These are phyloP conservation scores for Scedosporium aurantiacum DNA, from an alignment of 2,329 filamentous ascomycete species.

Conservation along the genomic window DNA sequence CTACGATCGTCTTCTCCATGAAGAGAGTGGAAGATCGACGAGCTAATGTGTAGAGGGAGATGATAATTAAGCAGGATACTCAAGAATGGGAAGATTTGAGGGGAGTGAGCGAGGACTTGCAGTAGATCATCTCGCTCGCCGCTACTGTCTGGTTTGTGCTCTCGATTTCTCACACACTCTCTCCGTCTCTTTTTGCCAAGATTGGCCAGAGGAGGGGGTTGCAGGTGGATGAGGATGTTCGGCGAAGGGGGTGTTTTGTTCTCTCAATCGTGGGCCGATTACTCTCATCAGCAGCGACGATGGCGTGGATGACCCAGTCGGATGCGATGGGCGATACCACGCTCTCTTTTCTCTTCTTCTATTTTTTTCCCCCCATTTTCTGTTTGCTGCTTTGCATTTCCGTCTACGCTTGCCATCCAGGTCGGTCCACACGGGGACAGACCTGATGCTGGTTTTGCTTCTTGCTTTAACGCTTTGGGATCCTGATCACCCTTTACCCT, in stretches of 20 bases:
- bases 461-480: constrained; percentile 1
- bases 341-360: neutral
- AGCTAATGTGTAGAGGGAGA: neutral
- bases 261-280: neutral
- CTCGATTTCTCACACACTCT: no score
- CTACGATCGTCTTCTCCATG: neutral
- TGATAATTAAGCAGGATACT: constrained; percentile 1
- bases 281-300: neutral
- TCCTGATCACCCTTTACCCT: constrained; percentile 4
- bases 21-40: constrained; percentile 1
- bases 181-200: neutral
- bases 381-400: no score
- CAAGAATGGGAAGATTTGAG: neutral
- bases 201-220: neutral
- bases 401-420: neutral
- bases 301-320: neutral
- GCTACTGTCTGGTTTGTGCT: neutral
- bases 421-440: neutral
- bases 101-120: neutral
- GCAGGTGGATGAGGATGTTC: neutral
- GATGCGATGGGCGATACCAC: neutral
- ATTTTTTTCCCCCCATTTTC: no score
- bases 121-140: neutral
- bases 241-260: no score
- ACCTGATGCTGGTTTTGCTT: neutral